Base-by-base conservation (phyloP, 202 grass and related monocot species). In the Eragrostis tef region DNA sequence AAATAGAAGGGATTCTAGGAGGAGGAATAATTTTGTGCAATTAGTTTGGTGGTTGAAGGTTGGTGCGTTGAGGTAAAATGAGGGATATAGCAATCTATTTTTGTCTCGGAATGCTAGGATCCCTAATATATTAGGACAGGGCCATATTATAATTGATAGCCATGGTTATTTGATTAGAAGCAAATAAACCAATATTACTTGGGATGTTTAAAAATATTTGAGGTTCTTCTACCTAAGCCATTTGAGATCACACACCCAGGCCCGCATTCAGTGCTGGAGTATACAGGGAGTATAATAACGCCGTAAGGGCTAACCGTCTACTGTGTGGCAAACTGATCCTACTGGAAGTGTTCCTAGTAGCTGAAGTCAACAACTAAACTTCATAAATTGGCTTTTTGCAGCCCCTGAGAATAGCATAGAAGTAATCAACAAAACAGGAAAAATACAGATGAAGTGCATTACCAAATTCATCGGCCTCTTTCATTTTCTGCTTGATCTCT, bases 401-500 rank as follows among this genome's bases (percentile, higher is more conserved):
- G 56, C 16, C 19, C 19, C 50, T 21, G 9, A 7, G 39, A 61
- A 61, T 27, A 61, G 10, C 25, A 61, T 27, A 61, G 10, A 27
- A 61, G 66, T 61, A 70, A 6, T 34, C 8, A 36, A 9, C 36
- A 25, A 67, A 68, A 19, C 50, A 57, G 54, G n/a, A n/a, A 67
- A 73, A 62, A 78, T 51, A 82, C 12, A 76, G 19, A 65, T 63
- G 36, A 19, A 42, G 36, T 73, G 50, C 56, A 82, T 87, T 90
- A 98, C 96, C 96, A 75, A 90, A 90, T 86, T 43, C 58, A 81
- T 98, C 96, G 62, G 70, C 91, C 84, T 95, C 90, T 78, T 93
- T 86, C 83, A 95, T 88, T 66, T 91, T 98, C 71, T 91, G 88
- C 78, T 95, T 98, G 74, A 98, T 98, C 67, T 91, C 74, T 74